Conservation (phyloP, 768 basidiomycete genomes). For the Baorangia bicolor region DNA sequence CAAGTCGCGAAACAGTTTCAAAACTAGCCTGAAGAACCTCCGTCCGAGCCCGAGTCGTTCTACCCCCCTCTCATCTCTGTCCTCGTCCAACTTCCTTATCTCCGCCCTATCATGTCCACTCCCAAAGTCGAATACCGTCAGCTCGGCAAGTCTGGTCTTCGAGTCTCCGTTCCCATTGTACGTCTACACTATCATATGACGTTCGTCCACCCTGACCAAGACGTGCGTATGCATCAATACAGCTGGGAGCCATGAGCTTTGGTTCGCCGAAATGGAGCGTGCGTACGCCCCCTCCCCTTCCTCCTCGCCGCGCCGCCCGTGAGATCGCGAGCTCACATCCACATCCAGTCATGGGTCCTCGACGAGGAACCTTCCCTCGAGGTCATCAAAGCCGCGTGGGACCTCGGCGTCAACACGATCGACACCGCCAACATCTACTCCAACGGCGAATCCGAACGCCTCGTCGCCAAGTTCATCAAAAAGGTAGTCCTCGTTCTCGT, state of each 20-base stretch:
- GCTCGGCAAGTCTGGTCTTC: too few species aligned
- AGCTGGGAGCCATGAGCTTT: too few species aligned
- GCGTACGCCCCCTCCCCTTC: too few species aligned
- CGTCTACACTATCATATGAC: too few species aligned
- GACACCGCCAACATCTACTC: conserved; percentile 39
- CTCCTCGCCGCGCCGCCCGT: not conserved
- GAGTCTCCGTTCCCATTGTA: too few species aligned
- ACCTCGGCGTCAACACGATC: conserved; percentile 38
- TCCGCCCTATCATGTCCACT: not conserved
- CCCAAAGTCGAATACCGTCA: too few species aligned
- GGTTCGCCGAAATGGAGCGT: conserved; percentile 26
- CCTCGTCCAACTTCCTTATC: not conserved
- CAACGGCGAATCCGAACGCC: conserved; percentile 36
- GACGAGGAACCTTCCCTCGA: conserved; percentile 27
- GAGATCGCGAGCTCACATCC: not conserved
- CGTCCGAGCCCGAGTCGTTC: too few species aligned
- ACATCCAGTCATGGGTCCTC: conserved; percentile 18
- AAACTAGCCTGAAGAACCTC: too few species aligned
- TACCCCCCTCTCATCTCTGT: not conserved
- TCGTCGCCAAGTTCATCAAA: conserved; percentile 38
- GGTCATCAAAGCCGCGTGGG: conserved; percentile 39
- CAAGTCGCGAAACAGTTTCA: too few species aligned
- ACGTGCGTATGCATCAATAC: not conserved
- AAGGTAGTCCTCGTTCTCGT: conserved; percentile 19
- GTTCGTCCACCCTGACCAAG: not conserved